Evolutionary conservation across 768 basidiomycete species (phyloP).

Genomic region (Trametes sanguinea): DNA sequence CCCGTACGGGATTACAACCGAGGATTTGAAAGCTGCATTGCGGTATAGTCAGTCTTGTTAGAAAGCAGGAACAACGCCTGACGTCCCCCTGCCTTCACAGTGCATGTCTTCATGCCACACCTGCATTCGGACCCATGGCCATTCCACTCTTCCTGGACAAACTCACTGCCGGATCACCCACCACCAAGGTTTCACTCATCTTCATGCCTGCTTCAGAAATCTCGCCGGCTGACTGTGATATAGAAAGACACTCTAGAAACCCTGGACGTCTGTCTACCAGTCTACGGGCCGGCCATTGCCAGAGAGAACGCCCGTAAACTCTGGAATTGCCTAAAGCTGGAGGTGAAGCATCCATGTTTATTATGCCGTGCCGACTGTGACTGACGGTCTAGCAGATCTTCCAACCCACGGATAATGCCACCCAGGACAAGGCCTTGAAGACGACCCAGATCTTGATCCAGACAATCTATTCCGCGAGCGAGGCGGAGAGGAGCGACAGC

Average conservation of each 20-base stretch:
- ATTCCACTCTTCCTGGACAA: conserved; percentile 92
- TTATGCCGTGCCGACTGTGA: no score
- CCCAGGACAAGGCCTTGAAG: conserved; percentile 73
- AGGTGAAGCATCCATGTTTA: conserved; percentile 48
- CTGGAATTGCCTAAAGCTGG: conserved; percentile 91
- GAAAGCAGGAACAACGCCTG: background rate
- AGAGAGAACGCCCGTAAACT: conserved; percentile 68
- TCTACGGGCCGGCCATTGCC: conserved; percentile 71
- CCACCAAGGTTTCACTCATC: conserved; percentile 64
- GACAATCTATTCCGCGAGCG: conserved; percentile 57
- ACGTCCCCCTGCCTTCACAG: conserved; percentile 37
- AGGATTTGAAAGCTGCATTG: conserved; percentile 77
- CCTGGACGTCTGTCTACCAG: conserved; percentile 74
- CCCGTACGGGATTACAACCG: conserved; percentile 87
- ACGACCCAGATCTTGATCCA: conserved; percentile 72
- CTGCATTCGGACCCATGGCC: conserved; percentile 80
- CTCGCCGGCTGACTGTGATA: conserved; percentile 5
- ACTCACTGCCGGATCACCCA: conserved; percentile 75
- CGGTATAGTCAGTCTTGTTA: conserved; percentile 43
- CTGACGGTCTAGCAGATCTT: conserved; percentile 62
- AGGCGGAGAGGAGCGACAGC: conserved; percentile 33
- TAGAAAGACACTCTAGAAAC: conserved; percentile 88
- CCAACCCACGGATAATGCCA: conserved; percentile 80
- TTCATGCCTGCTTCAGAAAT: no score
- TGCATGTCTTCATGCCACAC: conserved; percentile 73